phyloP scores from a whole-genome alignment of 805 yeast species.

The Starmera pachycereana region DNA sequence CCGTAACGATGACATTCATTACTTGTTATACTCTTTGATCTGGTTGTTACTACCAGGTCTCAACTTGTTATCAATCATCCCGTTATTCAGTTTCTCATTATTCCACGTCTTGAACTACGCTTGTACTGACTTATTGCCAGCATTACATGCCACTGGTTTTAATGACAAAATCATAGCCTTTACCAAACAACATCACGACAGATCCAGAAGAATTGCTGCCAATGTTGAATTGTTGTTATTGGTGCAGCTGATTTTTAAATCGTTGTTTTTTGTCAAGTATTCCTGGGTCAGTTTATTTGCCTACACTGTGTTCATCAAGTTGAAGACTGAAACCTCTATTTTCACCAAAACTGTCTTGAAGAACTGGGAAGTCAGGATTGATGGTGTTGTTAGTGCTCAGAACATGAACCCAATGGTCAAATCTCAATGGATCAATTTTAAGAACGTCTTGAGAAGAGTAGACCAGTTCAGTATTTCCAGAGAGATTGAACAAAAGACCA shows the following conservation, averaged over 20 bases:
- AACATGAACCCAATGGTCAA: constrained; percentile 40
- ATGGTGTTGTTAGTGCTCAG: constrained; percentile 44
- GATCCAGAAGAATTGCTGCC: constrained; percentile 51
- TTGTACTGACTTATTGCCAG: constrained; percentile 58
- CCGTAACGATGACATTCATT: constrained; percentile 65
- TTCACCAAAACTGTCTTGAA: constrained; percentile 63
- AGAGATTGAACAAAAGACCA: constrained; percentile 1
- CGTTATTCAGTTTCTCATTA: constrained; percentile 66
- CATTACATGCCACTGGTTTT: constrained; percentile 23
- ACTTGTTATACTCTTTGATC: constrained; percentile 44
- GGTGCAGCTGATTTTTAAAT: constrained; percentile 36
- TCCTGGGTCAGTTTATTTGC: constrained; percentile 49
- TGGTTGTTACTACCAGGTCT: constrained; percentile 51
- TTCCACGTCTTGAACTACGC: constrained; percentile 75
- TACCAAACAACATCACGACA: constrained; percentile 45
- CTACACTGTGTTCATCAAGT: constrained; percentile 57
- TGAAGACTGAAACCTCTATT: constrained; percentile 67
- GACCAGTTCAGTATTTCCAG: constrained; percentile 10
- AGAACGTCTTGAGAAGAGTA: constrained; percentile 19
- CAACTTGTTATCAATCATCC: constrained; percentile 51
- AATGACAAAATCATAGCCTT: constrained; percentile 29
- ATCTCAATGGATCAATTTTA: constrained; percentile 38
- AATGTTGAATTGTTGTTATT: constrained; percentile 39
- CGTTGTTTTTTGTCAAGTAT: constrained; percentile 48
- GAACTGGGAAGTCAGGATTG: constrained; percentile 56